Conservation (phyloP, 2,329 filamentous ascomycete species). For the Rhynchosporium graminicola region DNA sequence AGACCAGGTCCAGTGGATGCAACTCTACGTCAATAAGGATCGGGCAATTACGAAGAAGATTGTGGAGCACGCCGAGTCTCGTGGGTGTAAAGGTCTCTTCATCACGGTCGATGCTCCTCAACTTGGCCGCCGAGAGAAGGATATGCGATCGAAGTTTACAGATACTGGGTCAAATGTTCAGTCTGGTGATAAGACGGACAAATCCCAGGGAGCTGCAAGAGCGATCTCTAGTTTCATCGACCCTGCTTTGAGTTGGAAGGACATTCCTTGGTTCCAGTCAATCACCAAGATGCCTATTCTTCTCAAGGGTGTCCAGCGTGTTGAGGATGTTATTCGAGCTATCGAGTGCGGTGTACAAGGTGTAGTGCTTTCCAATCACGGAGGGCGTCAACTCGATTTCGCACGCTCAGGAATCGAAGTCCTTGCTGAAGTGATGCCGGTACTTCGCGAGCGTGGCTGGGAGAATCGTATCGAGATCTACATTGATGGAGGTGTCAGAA, state of each 20-base stretch:
- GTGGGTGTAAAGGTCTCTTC: conserved; percentile 94
- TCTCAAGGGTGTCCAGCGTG: conserved; percentile 93
- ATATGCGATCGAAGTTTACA: conserved; percentile 92
- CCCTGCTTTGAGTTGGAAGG: conserved; percentile 87
- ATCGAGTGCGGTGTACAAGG: conserved; percentile 80
- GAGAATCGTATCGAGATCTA: conserved; percentile 82
- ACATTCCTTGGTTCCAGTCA: conserved; percentile 87
- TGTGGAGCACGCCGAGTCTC: conserved; percentile 84
- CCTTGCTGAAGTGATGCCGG: conserved; percentile 89
- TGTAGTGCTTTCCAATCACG: conserved; percentile 94
- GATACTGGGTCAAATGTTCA: conserved; percentile 86
- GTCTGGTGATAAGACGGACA: conserved; percentile 72
- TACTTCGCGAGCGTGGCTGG: conserved; percentile 71
- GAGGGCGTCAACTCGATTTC: conserved; percentile 90
- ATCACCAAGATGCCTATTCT: conserved; percentile 95
- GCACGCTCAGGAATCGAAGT: conserved; percentile 87
- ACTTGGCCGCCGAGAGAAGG: conserved; percentile 91
- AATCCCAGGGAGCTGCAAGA: conserved; percentile 86
- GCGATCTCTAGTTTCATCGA: conserved; percentile 98
- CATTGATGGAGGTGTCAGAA: conserved; percentile 86
- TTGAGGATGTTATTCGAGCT: conserved; percentile 92
- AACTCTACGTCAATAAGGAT: conserved; percentile 95
- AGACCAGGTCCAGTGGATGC: conserved; percentile 91
- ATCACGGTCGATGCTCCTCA: conserved; percentile 98
- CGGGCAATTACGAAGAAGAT: conserved; percentile 87